Evolutionary conservation across 108 stramenopile species (phyloP).

Genomic region (Cyclotella choctawhatcheeana): DNA sequence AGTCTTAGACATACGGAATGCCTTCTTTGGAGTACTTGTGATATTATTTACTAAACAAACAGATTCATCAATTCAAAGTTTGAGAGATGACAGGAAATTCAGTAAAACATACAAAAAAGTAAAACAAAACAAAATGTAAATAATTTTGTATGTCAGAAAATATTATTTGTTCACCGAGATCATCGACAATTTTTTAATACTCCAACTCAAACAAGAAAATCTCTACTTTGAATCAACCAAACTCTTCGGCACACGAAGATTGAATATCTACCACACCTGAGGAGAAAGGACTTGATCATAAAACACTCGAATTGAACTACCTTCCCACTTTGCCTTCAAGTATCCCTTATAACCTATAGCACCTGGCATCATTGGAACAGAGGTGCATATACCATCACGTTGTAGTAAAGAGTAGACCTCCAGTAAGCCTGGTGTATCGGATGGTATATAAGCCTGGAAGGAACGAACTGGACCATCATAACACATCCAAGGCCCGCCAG

Average conservation of each 20-base stretch:
- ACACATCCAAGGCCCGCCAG: conserved; percentile 2
- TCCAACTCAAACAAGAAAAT: neutral
- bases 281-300: conserved; percentile 10
- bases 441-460: neutral
- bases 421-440: neutral
- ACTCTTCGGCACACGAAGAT: too few species aligned
- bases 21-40: too few species aligned
- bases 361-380: neutral
- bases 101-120: too few species aligned
- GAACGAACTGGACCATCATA: conserved; percentile 1
- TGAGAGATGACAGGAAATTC: too few species aligned
- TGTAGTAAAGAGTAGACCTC: neutral
- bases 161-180: too few species aligned
- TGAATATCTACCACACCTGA: conserved; percentile 6
- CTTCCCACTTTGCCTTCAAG: conserved; percentile 18
- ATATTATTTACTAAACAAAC: too few species aligned
- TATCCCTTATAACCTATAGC: conserved; percentile 10
- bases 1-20: too few species aligned
- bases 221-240: too few species aligned
- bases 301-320: conserved; percentile 2
- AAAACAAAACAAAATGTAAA: too few species aligned
- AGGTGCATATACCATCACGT: neutral
- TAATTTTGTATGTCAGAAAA: too few species aligned
- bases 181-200: neutral
- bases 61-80: too few species aligned